phyloP scores from a whole-genome alignment of 2,329 filamentous ascomycete genomes.

The Pleomassaria siparia region DNA sequence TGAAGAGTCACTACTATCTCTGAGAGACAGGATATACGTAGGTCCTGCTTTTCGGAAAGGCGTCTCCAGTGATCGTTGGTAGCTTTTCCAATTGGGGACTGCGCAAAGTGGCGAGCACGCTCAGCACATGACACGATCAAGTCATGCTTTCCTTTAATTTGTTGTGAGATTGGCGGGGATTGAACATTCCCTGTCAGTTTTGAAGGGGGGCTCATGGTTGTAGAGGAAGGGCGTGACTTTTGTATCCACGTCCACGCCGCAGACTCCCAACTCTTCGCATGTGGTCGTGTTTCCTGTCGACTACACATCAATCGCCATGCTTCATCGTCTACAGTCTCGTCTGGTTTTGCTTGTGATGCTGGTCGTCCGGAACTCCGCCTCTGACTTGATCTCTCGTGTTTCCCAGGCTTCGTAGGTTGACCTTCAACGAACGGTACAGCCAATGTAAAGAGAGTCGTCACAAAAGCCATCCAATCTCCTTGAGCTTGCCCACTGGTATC shows the following conservation, averaged over 20 bases:
- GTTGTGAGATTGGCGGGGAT: slow-evolving; percentile 21
- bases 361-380: slow-evolving; percentile 27
- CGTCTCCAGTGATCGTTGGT: slow-evolving; percentile 57
- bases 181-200: slow-evolving; percentile 16
- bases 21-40: slow-evolving; percentile 60
- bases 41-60: slow-evolving; percentile 47
- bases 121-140: slow-evolving; percentile 31
- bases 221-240: slow-evolving; percentile 24
- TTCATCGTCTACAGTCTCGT: slow-evolving; percentile 25
- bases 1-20: slow-evolving; percentile 75
- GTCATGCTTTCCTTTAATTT: slow-evolving; percentile 31
- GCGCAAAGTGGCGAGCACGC: slow-evolving; percentile 36
- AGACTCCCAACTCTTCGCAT: slow-evolving; percentile 34
- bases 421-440: slow-evolving; percentile 40
- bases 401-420: slow-evolving; percentile 22
- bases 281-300: slow-evolving; percentile 25
- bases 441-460: slow-evolving; percentile 44
- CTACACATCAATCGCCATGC: slow-evolving; percentile 39
- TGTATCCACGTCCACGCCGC: slow-evolving; percentile 39
- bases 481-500: slow-evolving; percentile 13
- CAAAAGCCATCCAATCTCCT: slow-evolving; percentile 44
- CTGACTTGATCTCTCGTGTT: slow-evolving; percentile 17
- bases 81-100: slow-evolving; percentile 38
- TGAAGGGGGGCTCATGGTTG: slow-evolving; percentile 25
- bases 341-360: slow-evolving; percentile 24